These are phyloP conservation scores for Helicostylum pulchrum DNA, from an alignment of 192 early-diverging fungal species.

Conservation along the genomic window DNA sequence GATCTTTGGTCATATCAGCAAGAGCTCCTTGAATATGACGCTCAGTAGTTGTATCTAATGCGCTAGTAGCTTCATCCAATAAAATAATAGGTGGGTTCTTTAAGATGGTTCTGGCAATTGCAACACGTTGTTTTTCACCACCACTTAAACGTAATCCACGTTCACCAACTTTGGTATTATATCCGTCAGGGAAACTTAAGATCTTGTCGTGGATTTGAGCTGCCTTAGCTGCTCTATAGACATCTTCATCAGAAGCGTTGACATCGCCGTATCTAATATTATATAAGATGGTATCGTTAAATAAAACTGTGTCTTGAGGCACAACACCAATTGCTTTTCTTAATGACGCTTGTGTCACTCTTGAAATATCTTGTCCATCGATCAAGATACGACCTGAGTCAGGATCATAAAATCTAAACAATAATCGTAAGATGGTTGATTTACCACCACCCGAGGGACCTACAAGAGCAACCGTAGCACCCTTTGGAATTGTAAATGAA, in stretches of 20 bases:
- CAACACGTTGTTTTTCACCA: slow-evolving; percentile 89
- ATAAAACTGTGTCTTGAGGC: slow-evolving; percentile 91
- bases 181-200: slow-evolving; percentile 68
- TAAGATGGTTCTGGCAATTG: slow-evolving; percentile 78
- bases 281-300: slow-evolving; percentile 92
- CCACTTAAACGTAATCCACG: slow-evolving; percentile 77
- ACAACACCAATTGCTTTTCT: slow-evolving; percentile 87
- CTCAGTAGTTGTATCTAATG: slow-evolving; percentile 72
- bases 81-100: slow-evolving; percentile 66
- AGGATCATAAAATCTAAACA: slow-evolving; percentile 91
- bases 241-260: slow-evolving; percentile 65
- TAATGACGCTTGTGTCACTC: slow-evolving; percentile 66
- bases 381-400: slow-evolving; percentile 73
- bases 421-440: slow-evolving; percentile 72
- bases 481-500: slow-evolving; percentile 65
- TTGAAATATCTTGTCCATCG: slow-evolving; percentile 77
- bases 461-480: slow-evolving; percentile 73
- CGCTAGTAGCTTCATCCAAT: slow-evolving; percentile 87
- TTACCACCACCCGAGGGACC: slow-evolving; percentile 76
- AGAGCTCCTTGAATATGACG: slow-evolving; percentile 82
- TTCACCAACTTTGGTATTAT: slow-evolving; percentile 62
- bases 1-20: slow-evolving; percentile 66
- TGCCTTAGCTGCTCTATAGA: slow-evolving; percentile 63
- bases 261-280: slow-evolving; percentile 88
- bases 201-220: slow-evolving; percentile 83